Evolutionary conservation across 2,329 filamentous ascomycete species (phyloP), one percentile per base, ranked within the genome.

Genomic region (Aspergillus quadricinctus): DNA sequence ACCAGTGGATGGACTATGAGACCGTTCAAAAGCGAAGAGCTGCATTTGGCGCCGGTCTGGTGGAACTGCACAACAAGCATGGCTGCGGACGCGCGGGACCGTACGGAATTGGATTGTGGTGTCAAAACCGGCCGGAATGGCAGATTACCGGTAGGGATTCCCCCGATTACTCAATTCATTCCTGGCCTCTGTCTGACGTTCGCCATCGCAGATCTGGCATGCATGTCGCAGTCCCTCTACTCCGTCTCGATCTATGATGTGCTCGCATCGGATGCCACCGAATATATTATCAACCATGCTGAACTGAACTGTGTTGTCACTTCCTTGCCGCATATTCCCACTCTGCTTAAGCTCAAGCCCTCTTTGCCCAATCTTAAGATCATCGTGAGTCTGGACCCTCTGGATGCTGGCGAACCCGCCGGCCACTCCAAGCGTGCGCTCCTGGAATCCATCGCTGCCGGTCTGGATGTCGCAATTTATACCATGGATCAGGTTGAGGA

Each of bases 231-330:
- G 74, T 85, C 88, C 7, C 84, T 97, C 29, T 97, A 83, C 76
- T 90, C 88, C 23, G 92, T 99, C 54, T 96, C 93, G 4, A 87
- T 99, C 51, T 99, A 99, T 79, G 94, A 97, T 75, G 97, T 93
- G 11, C 84, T 99, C 4, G 93, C 93, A 9, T 88, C 93, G 11
- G 90, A 96, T 64, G 85, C 92, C 2, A 92, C 90, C 56, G 92
- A 97, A 77, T 97, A 90, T 77, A 97, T 99, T 74, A 88, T 97
- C 78, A 95, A 95, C 75, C 93, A 97, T 72, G 85, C 91, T 54
- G 82, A 87, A 60, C 78, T 97, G 55, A 75, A 81, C 57, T 90
- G 87, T 67, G 85, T 97, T 41, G 86, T 88, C 60, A 87, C 89
- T 57, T 92, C 89, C 28, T 79, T 97, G 48, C 85, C 86, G 46